A percentile compares a stretch with the other conserved stretches of the same genome.
Conservation (phyloP, 257 asterid species). For the Petunia secreta region DNA sequence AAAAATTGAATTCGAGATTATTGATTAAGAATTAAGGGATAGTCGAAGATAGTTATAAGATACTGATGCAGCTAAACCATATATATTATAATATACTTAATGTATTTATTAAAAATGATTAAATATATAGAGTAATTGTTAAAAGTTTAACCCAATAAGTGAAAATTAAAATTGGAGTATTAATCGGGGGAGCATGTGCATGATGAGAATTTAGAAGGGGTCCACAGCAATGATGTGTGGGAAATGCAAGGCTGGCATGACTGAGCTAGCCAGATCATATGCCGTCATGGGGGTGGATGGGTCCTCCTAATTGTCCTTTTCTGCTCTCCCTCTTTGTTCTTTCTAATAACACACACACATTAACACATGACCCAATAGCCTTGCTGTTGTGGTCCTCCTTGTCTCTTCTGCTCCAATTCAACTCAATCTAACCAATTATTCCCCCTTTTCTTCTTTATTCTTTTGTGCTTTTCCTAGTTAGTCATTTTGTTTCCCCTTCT, state of each 20-base stretch:
- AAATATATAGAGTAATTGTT: no score
- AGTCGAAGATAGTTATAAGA: no score
- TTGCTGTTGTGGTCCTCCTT: slow-evolving; percentile 49
- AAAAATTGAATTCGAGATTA: no score
- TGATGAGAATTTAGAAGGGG: slow-evolving; percentile 39
- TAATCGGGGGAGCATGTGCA: slow-evolving; percentile 66
- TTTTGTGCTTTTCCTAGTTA: not conserved
- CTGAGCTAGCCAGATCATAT: slow-evolving; percentile 81
- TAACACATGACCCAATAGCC: slow-evolving; percentile 14
- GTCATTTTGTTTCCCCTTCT: no score
- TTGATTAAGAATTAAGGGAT: no score
- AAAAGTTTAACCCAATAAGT: no score
- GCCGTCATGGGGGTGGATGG: slow-evolving; percentile 32
- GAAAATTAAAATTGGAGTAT: slow-evolving; percentile 31
- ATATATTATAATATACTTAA: no score
- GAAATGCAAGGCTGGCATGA: slow-evolving; percentile 89
- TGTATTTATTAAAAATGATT: no score
- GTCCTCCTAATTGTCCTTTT: not conserved
- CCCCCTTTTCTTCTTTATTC: not conserved
- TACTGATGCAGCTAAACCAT: no score
- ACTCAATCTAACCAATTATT: slow-evolving; percentile 24
- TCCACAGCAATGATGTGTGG: slow-evolving; percentile 74
- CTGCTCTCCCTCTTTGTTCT: not conserved
- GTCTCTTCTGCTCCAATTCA: slow-evolving; percentile 46
- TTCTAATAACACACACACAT: not conserved